Conservation (phyloP, 164 flowering plant genomes). For the Magnolia changhungtana region DNA sequence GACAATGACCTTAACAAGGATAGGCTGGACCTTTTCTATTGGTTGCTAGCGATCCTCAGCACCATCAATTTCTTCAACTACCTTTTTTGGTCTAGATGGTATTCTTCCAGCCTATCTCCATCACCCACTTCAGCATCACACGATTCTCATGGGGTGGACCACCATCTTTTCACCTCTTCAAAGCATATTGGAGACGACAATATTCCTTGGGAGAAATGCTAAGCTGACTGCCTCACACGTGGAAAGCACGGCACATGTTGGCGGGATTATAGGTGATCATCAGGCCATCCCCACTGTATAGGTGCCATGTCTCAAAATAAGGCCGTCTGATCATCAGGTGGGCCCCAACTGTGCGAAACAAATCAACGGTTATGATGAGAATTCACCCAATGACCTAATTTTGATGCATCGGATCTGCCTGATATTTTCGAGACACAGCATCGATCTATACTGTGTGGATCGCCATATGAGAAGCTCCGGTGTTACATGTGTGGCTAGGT, state of each 20-base stretch:
- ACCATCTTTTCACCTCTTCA: conserved; percentile 22
- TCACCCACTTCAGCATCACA: conserved; percentile 19
- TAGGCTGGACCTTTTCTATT: conserved; percentile 62
- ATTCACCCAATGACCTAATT: no score
- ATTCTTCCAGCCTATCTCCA: conserved; percentile 34
- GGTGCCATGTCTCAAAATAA: no score
- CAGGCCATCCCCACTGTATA: no score
- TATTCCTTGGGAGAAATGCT: conserved; percentile 16
- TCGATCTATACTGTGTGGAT: no score
- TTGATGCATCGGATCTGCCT: no score
- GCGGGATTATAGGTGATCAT: no score
- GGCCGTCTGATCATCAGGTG: not conserved
- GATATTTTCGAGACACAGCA: no score
- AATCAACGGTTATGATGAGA: no score
- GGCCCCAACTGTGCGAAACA: not conserved
- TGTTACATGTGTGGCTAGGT: not conserved
- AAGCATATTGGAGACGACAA: conserved; percentile 19
- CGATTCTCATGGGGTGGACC: conserved; percentile 19
- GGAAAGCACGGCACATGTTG: not conserved
- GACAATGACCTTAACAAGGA: conserved; percentile 64
- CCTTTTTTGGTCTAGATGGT: conserved; percentile 63
- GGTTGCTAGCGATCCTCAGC: conserved; percentile 60
- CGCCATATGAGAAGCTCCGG: no score
- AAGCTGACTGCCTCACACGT: not conserved
- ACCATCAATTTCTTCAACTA: conserved; percentile 57